Conservation (phyloP, 768 basidiomycete species). For the Mrakia blollopis region DNA sequence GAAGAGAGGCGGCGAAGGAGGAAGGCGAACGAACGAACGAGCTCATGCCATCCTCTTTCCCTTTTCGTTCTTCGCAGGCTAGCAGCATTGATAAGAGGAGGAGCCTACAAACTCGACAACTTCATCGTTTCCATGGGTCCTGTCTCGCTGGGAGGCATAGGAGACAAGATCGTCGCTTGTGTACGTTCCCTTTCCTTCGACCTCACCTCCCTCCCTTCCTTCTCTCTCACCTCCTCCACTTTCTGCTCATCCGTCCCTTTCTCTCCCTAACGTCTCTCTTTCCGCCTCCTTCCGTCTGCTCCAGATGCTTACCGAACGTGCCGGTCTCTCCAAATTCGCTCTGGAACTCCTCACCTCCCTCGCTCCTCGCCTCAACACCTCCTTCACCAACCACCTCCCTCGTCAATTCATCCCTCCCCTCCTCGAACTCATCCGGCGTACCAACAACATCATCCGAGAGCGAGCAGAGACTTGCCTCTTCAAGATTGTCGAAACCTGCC, state of each 20-base stretch:
- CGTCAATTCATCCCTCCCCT: conserved; percentile 64
- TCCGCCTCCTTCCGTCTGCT: not conserved
- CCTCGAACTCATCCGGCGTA: conserved; percentile 61
- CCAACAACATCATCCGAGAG: conserved; percentile 70
- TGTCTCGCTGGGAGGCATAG: not conserved
- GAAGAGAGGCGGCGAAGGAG: no score
- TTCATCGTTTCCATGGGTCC: conserved; percentile 21
- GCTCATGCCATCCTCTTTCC: not conserved
- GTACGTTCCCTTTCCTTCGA: conserved; percentile 53
- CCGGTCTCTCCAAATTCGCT: conserved; percentile 62
- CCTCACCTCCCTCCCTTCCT: conserved; percentile 47
- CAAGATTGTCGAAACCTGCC: conserved; percentile 61
- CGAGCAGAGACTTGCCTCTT: conserved; percentile 61
- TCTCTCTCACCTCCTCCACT: not conserved
- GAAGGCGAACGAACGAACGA: not conserved
- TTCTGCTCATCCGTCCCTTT: not conserved
- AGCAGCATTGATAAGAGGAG: conserved; percentile 52
- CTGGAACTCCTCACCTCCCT: conserved; percentile 59
- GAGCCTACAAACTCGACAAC: conserved; percentile 52
- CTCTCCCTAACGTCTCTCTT: not conserved
- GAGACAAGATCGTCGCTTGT: conserved; percentile 47
- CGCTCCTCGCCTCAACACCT: conserved; percentile 55
- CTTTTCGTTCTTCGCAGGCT: conserved; percentile 41
- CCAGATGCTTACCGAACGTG: conserved; percentile 54
- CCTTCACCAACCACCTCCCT: conserved; percentile 61